These are phyloP conservation scores for Pseudocercospora vitis DNA, from an alignment of 2,329 filamentous ascomycete species.

Conservation along the genomic window DNA sequence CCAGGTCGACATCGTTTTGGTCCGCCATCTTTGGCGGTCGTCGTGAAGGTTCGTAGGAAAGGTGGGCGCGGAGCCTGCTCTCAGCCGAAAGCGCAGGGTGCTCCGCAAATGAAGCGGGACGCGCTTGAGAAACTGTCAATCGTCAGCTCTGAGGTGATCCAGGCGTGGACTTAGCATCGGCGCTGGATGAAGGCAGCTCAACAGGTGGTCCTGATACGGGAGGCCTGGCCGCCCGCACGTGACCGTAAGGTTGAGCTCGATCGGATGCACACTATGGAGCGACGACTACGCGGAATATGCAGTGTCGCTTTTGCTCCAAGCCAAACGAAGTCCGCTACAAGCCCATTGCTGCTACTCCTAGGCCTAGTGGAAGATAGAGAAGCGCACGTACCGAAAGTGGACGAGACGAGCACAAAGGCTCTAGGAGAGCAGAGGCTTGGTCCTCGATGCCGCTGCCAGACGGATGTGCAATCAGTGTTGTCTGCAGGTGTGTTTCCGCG, in stretches of 20 bases:
- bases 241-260: slow-evolving; percentile 9
- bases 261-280: background rate
- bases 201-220: background rate
- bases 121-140: slow-evolving; percentile 22
- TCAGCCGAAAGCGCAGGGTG: slow-evolving; percentile 20
- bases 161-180: background rate
- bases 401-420: slow-evolving; percentile 36
- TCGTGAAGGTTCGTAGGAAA: slow-evolving; percentile 13
- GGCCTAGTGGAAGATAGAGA: slow-evolving; percentile 7
- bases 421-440: slow-evolving; percentile 23
- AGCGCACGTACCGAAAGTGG: slow-evolving; percentile 32
- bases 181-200: background rate
- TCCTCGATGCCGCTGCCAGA: slow-evolving; percentile 13
- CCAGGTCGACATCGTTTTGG: slow-evolving; percentile 90
- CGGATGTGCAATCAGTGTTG: slow-evolving; percentile 3
- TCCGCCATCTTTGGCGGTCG: slow-evolving; percentile 62
- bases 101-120: slow-evolving; percentile 20
- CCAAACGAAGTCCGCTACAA: background rate
- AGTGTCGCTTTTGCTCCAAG: background rate
- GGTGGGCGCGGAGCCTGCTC: slow-evolving; percentile 24
- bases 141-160: slow-evolving; percentile 13
- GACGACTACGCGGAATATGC: background rate
- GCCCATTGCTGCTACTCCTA: background rate
- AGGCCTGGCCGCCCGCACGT: slow-evolving; percentile 17
- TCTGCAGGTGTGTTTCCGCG: slow-evolving; percentile 15